Evolutionary conservation across 1,139 yeast genomes (phyloP).

Genomic region (Pichia terricola): DNA sequence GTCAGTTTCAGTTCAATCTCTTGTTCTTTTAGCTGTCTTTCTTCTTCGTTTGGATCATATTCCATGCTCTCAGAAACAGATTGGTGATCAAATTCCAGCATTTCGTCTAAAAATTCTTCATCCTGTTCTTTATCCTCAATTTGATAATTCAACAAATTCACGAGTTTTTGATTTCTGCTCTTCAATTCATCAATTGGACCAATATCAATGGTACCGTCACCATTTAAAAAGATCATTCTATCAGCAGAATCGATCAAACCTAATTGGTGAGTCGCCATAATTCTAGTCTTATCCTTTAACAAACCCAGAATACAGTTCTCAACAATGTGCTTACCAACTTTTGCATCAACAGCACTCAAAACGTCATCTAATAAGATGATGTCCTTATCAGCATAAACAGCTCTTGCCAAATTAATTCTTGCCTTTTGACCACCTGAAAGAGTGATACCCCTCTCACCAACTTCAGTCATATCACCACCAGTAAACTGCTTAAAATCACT

Average conservation of each 20-base stretch:
- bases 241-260: constrained; percentile 64
- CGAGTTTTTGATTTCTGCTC: constrained; percentile 37
- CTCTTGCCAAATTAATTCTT: constrained; percentile 73
- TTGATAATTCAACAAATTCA: constrained; percentile 43
- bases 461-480: constrained; percentile 78
- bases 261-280: constrained; percentile 82
- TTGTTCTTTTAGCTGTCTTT: constrained; percentile 14
- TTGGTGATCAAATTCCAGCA: no score
- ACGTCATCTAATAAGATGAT: constrained; percentile 76
- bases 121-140: constrained; percentile 21
- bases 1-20: constrained; percentile 15
- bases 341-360: constrained; percentile 84
- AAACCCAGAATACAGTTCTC: constrained; percentile 57
- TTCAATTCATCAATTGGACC: constrained; percentile 51
- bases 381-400: constrained; percentile 47
- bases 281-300: constrained; percentile 51
- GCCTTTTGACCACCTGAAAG: constrained; percentile 94
- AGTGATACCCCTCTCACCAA: constrained; percentile 89
- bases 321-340: constrained; percentile 78
- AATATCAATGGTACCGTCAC: constrained; percentile 51
- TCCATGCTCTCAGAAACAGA: no score
- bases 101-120: constrained; percentile 13
- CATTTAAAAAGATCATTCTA: constrained; percentile 60
- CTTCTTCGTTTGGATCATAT: constrained; percentile 27
- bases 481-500: constrained; percentile 65